Base-by-base conservation (phyloP, 2,329 filamentous ascomycete genomes). In the Fusarium marasasianum region DNA sequence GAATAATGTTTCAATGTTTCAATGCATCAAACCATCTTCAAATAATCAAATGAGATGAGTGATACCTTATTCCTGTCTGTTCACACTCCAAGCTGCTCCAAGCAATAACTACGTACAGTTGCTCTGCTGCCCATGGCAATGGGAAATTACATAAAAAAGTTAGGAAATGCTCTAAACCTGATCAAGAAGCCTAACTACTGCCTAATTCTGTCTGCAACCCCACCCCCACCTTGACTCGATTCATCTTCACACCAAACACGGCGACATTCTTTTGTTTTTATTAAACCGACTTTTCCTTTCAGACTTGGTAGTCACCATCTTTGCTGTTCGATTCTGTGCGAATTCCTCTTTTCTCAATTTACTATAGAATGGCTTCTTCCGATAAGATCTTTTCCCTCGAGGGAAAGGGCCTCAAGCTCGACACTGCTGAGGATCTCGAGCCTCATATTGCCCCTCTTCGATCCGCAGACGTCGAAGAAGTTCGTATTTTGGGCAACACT, bases 361-460 rank as follows among this genome's bases (percentile, higher is more conserved):
- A 55, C 31, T 56, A 73, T 67, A 75, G 57, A 68, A 83, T 83
- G 82, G 67, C 79, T 67, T 74, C 77, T 67, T 74, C 79, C 31
- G 73, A 83, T 64, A 95, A 93, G 82, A 82, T 94, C 80, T 98
- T 98, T 86, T 95, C 95, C 77, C 91, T 98, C 76, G 94, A 97
- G 84, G 95, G 94, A 83, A 96, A 93, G 86, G 93, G 93, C 80
- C 90, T 98, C 79, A 98, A 98, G 88, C 93, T 99, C 80, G 92
- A 97, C 86, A 94, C 92, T 45, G 94, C 94, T 58, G 92, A 91
- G 74, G 95, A 98, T 83, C 89, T 98, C 71, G 93, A 96, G 83
- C 87, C 93, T 75, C 92, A 98, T 83, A 93, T 98, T 80, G 89
- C 92, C 77, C 88, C 90, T 56, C 90, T 99, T 71, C 87, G 90